A percentile compares a stretch with the other conserved stretches of the same genome.
Conservation (phyloP, 2,329 filamentous ascomycete species). For the Neoarthrinium moseri region DNA sequence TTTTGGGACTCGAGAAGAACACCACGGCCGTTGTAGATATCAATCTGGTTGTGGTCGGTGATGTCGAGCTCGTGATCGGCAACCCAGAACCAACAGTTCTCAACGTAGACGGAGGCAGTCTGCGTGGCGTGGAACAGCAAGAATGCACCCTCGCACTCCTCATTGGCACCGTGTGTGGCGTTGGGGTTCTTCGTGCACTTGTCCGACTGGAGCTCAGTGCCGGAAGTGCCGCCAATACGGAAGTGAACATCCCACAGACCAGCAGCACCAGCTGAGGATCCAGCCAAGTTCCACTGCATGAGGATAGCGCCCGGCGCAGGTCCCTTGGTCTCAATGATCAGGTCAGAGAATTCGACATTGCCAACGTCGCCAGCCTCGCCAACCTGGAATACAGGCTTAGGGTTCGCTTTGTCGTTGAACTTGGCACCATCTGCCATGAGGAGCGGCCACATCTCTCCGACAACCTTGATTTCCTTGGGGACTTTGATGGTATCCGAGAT, state of each 20-base stretch:
- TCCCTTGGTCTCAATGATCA: constrained; percentile 82
- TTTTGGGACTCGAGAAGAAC: constrained; percentile 76
- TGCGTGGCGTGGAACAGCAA: constrained; percentile 64
- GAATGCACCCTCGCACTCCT: constrained; percentile 73
- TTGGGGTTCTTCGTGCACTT: constrained; percentile 76
- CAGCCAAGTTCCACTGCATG: constrained; percentile 86
- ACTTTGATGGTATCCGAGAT: constrained; percentile 69
- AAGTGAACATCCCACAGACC: constrained; percentile 97
- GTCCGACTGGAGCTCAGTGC: constrained; percentile 78
- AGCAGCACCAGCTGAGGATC: constrained; percentile 63
- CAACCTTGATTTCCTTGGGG: constrained; percentile 80
- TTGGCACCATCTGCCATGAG: constrained; percentile 76
- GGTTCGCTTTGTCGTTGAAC: constrained; percentile 74
- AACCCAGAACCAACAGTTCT: constrained; percentile 90
- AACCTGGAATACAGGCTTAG: constrained; percentile 81
- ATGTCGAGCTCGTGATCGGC: constrained; percentile 87
- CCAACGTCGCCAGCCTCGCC: constrained; percentile 76
- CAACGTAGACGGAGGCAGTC: constrained; percentile 71
- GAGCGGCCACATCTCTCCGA: constrained; percentile 87
- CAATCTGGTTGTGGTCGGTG: constrained; percentile 71
- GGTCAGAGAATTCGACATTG: constrained; percentile 81
- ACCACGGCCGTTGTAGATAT: constrained; percentile 86
- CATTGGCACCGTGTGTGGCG: constrained; percentile 57
- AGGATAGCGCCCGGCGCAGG: constrained; percentile 84
- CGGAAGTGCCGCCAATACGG: constrained; percentile 83